Evolutionary conservation across 2,329 filamentous ascomycete genomes (phyloP), one percentile per base, ranked within the genome.

Genomic region (Penicillium occitanis): DNA sequence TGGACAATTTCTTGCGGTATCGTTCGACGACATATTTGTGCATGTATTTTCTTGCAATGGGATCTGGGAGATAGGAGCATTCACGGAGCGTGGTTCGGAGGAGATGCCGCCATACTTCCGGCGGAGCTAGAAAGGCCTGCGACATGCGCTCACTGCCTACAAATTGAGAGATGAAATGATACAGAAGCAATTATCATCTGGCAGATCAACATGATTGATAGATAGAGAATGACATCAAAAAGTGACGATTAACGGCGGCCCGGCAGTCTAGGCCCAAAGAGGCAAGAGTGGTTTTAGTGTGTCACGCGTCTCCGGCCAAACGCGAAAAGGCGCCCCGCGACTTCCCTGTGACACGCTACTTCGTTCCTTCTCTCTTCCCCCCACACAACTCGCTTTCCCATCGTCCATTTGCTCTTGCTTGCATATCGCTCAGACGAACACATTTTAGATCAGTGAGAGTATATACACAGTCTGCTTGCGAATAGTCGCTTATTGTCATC

Each of bases 1-100:
- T 17, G 13, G 42, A 19, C n/a, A 35, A 7, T 67, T 68, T 67
- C 35, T 80, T 76, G 61, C 81, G 80, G 74, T 85, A 88, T 68
- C 83, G 79, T 42, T 72, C 68, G 40, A 83, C 68, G 53, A 85
- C 76, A 73, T 86, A 79, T 61, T 78, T 71, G 66, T 78, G 79
- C 73, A 86, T 79, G 75, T 84, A 85, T 37, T 69, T 63, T 69
- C 83, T 81, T 46, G 86, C 84, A 66, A 80, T 75, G 1, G 83
- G 79, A 71, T 89, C 86, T 33, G 87, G 86, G 46, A 89, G 82
- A 70, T 89, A 89, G 64, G 83, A 82, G 68, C 81, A 82, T 77
- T 88, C 84, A 67, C 87, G 84, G 46, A 89, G 81, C 10, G 87
- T 79, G 28, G 82, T 79, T 59, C 87, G 85, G 69, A 86, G 79